Evolutionary conservation across 768 basidiomycete genomes (phyloP), one percentile per base, ranked within the genome.

Genomic region (Nevesoporus exiguus): DNA sequence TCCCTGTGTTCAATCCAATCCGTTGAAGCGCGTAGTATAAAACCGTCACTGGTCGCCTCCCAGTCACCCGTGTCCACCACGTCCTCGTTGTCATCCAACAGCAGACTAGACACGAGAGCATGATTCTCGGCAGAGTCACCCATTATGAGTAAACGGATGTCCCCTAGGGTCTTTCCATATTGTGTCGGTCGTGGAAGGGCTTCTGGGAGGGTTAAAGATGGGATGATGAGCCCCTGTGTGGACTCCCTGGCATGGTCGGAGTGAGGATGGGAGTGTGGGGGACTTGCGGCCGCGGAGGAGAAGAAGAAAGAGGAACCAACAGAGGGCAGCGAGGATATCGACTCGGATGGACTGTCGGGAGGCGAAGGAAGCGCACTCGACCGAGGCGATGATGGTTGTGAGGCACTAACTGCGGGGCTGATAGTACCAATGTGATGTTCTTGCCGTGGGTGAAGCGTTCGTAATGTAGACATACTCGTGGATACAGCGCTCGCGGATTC

Each of bases 251-350:
- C 60, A 57, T 70, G 70, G 51, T 78, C 76, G 3, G 73, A 72
- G 19, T 74, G 76, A 21, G 74, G 67, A 30, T 77, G 77, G 0
- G 74, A 71, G 45, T 80, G 83, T 0, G 80, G 82, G 3, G 83
- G 86, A 57, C 84, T 86, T 1, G 81, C 81, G 13, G 84, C 84
- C 0, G 80, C 83, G 10, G 86, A 88, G 30, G 85, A 87, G 73
- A 87, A 88, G 73, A 89, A 86, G 76, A 88, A 88, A 1, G 85
- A 86, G 2, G 85, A 87, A 17, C 83, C 80, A 13, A 87, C 81
- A 1, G 85, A 87, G 1, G 87, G 87, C 3, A 88, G 73, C 6
- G 87, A 88, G 1, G 87, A 88, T 37, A 83, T 71, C 1, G 84
- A 85, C 47, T 76, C 82, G 9, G 80, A 76, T 39, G 80, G 86